A percentile compares a stretch with the other conserved stretches of the same genome.
phyloP scores from a whole-genome alignment of 176 grass and related monocot genomes.

The Carex myosuroides region DNA sequence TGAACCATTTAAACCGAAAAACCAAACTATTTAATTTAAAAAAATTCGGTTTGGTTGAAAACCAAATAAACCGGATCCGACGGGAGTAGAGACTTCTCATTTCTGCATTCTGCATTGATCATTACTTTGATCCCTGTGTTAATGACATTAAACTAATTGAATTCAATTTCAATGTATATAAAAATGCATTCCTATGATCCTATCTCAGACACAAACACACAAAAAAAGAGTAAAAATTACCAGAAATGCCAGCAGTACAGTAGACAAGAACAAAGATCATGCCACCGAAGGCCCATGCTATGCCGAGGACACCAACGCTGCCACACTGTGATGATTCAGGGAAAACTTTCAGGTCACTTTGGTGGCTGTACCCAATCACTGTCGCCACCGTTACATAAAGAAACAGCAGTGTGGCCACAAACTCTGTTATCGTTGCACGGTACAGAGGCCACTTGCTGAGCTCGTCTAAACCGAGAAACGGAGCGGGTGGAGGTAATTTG shows the following conservation, averaged over 20 bases:
- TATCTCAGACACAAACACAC: background rate
- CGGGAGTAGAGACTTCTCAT: background rate
- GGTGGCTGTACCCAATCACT: slow-evolving; percentile 30
- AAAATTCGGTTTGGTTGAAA: too few relatives aligned
- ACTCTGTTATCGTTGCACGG: slow-evolving; percentile 43
- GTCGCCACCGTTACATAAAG: slow-evolving; percentile 41
- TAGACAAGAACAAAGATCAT: slow-evolving; percentile 38
- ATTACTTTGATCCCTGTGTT: background rate
- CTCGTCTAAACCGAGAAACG: slow-evolving; percentile 20
- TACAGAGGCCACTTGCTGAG: slow-evolving; percentile 39
- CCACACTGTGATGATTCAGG: slow-evolving; percentile 1
- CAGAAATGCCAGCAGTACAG: slow-evolving; percentile 40
- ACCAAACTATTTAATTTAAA: too few relatives aligned
- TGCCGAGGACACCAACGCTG: slow-evolving; percentile 38
- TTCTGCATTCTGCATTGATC: background rate
- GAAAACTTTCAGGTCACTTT: slow-evolving; percentile 3
- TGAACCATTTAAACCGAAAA: too few relatives aligned
- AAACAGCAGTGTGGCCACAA: slow-evolving; percentile 40
- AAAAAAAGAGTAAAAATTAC: slow-evolving; percentile 14
- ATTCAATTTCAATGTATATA: background rate
- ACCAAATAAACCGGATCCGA: too few relatives aligned
- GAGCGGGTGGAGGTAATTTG: slow-evolving; percentile 11
- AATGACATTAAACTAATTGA: background rate
- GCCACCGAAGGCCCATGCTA: slow-evolving; percentile 39
- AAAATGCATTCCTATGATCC: background rate